Evolutionary conservation across 2,329 filamentous ascomycete genomes (phyloP), one percentile per base, ranked within the genome.

Genomic region (Chaetomium sp.): DNA sequence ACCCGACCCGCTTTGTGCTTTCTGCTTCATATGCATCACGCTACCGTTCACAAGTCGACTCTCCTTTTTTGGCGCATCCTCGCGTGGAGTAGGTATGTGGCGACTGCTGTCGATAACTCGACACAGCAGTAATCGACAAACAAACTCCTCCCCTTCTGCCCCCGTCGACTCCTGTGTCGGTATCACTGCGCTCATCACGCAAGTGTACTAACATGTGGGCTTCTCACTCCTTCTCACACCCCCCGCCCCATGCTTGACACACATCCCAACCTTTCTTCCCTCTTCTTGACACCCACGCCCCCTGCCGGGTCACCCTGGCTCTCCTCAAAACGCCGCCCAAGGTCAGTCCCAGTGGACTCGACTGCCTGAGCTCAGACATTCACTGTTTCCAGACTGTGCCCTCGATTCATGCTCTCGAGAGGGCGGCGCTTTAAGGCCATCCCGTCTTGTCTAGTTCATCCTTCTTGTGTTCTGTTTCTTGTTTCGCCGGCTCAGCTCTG

Each of bases 321-420:
- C 8, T 46, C 40, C 55, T 10, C 10, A 32, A 40, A 44, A 48
- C 7, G 54, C 36, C 43, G 42, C 37, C 52, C 46, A 40, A 45
- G 56, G 44, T 50, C 37, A 33, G 56, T 38, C 55, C 57, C 19
- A 49, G 56, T 51, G 48, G 59, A 56, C 57, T 52, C 58, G 58
- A 57, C 49, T 49, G 50, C 49, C 44, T 19, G 55, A 45, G 56
- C 54, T 57, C 58, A 60, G 60, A 61, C 58, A 58, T 52, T 41
- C 57, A 63, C 61, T 60, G 61, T 61, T 47, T 57, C 58, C 55
- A 52, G 58, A 63, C 61, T 61, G 62, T 63, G 57, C 53, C 56
- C 40, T 59, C 59, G 58, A 60, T 62, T 63, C 61, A 62, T 62
- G 62, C 58, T 52, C 44, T 43, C 44, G 38, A 42, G 41, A 52